Evolutionary conservation across 2,329 filamentous ascomycete genomes (phyloP), one percentile per base, ranked within the genome.

Genomic region (Alternaria burnsii): DNA sequence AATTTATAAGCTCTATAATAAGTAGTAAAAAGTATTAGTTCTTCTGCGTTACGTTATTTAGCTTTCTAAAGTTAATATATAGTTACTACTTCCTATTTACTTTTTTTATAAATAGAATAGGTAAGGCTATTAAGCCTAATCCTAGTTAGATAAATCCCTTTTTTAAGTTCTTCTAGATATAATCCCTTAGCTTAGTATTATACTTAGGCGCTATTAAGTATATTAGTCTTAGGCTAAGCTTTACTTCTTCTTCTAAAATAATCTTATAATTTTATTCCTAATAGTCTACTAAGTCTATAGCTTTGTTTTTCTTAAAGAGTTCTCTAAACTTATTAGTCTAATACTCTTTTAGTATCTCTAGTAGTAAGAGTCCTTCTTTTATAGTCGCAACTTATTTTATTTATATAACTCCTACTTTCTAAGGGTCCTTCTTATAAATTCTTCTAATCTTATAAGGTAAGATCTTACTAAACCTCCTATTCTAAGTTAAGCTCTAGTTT

Each of bases 271-370:
- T n/a, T n/a, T n/a, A n/a, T n/a, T n/a, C n/a, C n/a, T n/a, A n/a
- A n/a, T n/a, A n/a, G n/a, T n/a, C n/a, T n/a, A n/a, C n/a, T n/a
- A n/a, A n/a, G n/a, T n/a, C n/a, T n/a, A n/a, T n/a, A n/a, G n/a
- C n/a, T n/a, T n/a, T n/a, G n/a, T n/a, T n/a, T n/a, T n/a, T n/a
- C n/a, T n/a, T n/a, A n/a, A n/a, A n/a, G n/a, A n/a, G n/a, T n/a
- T n/a, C n/a, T n/a, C n/a, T 30, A 14, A 46, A 46, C 43, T 46
- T 10, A 4, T 41, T 41, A 36, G 10, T 16, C 18, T 54, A 44
- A 43, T 53, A 53, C 36, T 42, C 18, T 43, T 8, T 20, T 53
- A 32, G 38, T 42, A 53, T 53, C 1, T 42, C 50, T 53, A 53
- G n/a, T 53, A 42, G 50, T 53, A 52, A 32, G 4, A 18, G 16